Evolutionary conservation across 164 flowering plant genomes (phyloP), one percentile per base, ranked within the genome.

Genomic region (Tetrastigma voinierianum): DNA sequence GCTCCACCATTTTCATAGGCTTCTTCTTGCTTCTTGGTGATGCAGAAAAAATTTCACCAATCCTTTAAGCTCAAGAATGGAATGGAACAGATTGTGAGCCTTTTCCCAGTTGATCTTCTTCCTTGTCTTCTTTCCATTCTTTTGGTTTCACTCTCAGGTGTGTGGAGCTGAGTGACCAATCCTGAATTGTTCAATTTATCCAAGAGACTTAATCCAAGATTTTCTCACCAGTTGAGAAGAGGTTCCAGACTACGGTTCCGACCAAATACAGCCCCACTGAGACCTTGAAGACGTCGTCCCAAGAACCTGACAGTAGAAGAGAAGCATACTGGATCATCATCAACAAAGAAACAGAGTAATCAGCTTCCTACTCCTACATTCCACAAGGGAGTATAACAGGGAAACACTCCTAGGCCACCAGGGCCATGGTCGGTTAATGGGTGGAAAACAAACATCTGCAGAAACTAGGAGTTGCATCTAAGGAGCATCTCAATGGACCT

Each of bases 251-350:
- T n/a, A 90, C 95, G 4, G 98, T 94, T 70, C 98, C 98, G 19
- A 80, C 84, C 74, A 94, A 73, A 76, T 91, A 94, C 1, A 94
- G 88, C 18, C 90, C 86, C n/a, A 94, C 97, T 10, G 97, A 86
- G 57, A 90, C 97, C 83, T 87, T 78, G 78, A 94, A 94, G 62
- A 94, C 98, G 58, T 94, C 87, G 64, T 94, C 98, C 98, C 98
- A 94, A 51, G 97, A 88, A 66, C 98, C 98, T 94, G 89, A 23
- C 1, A 48, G 8, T 2, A 11, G 15, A 46, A 52, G 64, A 49
- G 47, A 16, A 51, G 23, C 3, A 21, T 19, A 45, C 2, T 9
- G 9, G 21, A 5, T 17, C 19, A 56, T 17, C 19, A 56, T 23
- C 20, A 10, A 23, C 48, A 66, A 16, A 18, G 7, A 43, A 32